Evolutionary conservation across 2,329 filamentous ascomycete genomes (phyloP), one percentile per base, ranked within the genome.

Genomic region (Beauveria sp.): DNA sequence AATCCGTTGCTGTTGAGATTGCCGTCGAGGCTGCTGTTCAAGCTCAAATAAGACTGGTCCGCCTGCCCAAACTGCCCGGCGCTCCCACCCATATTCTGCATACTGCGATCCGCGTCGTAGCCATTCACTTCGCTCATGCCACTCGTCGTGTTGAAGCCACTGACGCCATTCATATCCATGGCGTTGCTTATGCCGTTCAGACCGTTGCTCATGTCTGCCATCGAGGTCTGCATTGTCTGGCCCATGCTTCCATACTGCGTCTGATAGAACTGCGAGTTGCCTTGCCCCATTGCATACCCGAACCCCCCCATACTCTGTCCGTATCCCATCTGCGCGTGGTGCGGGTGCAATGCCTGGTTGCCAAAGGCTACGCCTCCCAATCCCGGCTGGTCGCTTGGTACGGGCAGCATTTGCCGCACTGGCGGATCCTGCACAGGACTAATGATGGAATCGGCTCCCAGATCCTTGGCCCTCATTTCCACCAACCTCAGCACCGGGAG

Each of bases 401-500:
- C 66, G 14, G 70, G 67, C 3, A 70, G 64, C 38, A 67, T 66
- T 43, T 67, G 69, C 7, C 78, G 76, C 10, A 75, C 76, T 8
- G 79, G 78, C 1, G 76, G 78, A 50, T 86, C 83, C 66, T 86
- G 85, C 2, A 89, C 79, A 0, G 86, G 86, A 68, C 86, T 89
- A 71, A 89, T 86, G 65, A 88, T 78, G 24, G 85, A 88, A 66
- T 89, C 84, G 8, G 79, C 78, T 26, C 81, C 78, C 20, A 87
- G 74, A 53, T 79, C 77, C 63, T 75, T 79, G 45, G 74, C 73
- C 58, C 67, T 74, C 43, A 68, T 71, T 5, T 78, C 78, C 3
- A 87, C 84, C 3, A 87, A 77, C 18, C 78, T 76, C 61, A 96
- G 78, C 38, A 96, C 84, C 0, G 93, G 92, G 70, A 96, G 83